These are phyloP conservation scores for Cynanchum wilfordii DNA, from an alignment of 257 asterid genomes.

Conservation along the genomic window DNA sequence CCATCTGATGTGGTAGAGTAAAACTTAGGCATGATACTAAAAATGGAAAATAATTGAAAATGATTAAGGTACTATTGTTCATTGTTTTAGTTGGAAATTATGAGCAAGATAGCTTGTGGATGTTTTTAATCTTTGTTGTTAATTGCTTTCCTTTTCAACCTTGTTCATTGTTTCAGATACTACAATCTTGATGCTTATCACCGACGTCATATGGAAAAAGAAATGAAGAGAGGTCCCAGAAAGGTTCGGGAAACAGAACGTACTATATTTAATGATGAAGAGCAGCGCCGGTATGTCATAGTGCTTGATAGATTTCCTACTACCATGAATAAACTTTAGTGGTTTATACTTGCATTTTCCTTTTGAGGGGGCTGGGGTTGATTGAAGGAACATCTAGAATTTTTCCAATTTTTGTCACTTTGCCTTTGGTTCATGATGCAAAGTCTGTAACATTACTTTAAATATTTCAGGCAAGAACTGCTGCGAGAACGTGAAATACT, in stretches of 20 bases:
- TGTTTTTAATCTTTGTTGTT: slow-evolving; percentile 10
- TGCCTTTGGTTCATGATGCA: background rate
- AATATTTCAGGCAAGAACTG: slow-evolving; percentile 62
- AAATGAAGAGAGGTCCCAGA: slow-evolving; percentile 53
- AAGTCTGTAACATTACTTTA: background rate
- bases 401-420: background rate
- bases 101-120: background rate
- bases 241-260: slow-evolving; percentile 61
- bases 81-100: background rate
- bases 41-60: background rate
- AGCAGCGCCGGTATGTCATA: slow-evolving; percentile 64
- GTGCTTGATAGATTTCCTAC: slow-evolving; percentile 4
- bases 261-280: slow-evolving; percentile 82
- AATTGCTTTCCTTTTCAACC: slow-evolving; percentile 5
- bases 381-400: background rate
- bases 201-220: slow-evolving; percentile 62
- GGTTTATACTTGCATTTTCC: background rate
- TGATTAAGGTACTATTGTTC: background rate
- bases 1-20: background rate
- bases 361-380: background rate
- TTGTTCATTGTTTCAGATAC: slow-evolving; percentile 49
- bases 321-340: slow-evolving; percentile 3
- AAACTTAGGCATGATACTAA: background rate
- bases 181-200: slow-evolving; percentile 76
- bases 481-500: slow-evolving; percentile 72